These are phyloP conservation scores for Zygnema circumcarinatum DNA, from an alignment of 139 green algal genomes.

Conservation along the genomic window DNA sequence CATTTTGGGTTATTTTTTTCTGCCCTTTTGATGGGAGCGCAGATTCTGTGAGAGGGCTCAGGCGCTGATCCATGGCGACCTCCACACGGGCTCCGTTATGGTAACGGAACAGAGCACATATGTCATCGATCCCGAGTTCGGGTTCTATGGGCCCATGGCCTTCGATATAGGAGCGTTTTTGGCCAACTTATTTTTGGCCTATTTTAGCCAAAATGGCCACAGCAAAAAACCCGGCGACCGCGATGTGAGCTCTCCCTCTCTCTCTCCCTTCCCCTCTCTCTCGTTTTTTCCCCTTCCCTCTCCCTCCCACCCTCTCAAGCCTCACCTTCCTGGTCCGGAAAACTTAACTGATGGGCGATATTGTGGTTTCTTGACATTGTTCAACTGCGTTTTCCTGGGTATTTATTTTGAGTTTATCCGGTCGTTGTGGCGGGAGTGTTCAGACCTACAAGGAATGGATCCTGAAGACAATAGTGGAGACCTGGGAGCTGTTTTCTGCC, in stretches of 20 bases:
- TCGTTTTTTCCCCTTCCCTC: too few relatives aligned
- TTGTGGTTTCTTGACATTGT: too few relatives aligned
- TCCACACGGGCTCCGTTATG: constrained; percentile 97
- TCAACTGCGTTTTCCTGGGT: too few relatives aligned
- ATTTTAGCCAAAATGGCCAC: constrained; percentile 81
- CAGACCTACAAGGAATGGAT: constrained; percentile 65
- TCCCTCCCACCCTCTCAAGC: too few relatives aligned
- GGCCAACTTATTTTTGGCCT: constrained; percentile 88
- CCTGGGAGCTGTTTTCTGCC: constrained; percentile 46
- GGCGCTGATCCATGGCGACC: constrained; percentile 94
- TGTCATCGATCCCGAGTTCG: constrained; percentile 96
- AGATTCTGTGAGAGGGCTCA: constrained; percentile 78
- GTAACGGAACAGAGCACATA: constrained; percentile 66
- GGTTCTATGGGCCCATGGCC: constrained; percentile 90
- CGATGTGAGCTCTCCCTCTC: too few relatives aligned
- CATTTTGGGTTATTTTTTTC: too few relatives aligned
- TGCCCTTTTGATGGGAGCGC: background rate
- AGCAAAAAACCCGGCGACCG: constrained; percentile 1
- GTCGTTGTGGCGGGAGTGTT: background rate
- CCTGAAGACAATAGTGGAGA: constrained; percentile 58
- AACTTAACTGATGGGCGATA: background rate
- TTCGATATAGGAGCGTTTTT: constrained; percentile 97
- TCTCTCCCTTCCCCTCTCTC: background rate
- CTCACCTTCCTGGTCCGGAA: background rate
- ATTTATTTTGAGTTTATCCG: constrained; percentile 2